Evolutionary conservation across 2,329 filamentous ascomycete genomes (phyloP), one percentile per base, ranked within the genome.

Genomic region (Fusarium zealandicum): DNA sequence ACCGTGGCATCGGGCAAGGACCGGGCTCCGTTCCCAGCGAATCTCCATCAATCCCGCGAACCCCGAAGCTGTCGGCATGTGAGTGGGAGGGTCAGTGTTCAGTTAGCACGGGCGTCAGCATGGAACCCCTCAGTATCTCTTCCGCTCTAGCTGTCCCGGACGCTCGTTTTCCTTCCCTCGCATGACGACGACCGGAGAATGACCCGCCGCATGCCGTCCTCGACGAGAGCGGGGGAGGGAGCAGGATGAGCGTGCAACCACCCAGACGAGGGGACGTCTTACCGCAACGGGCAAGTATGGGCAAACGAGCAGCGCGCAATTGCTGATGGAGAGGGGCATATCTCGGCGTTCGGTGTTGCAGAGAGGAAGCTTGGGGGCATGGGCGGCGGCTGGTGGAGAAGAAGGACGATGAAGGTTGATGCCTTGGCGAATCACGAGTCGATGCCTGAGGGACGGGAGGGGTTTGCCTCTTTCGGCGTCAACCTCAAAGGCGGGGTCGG

Each of bases 311-410:
- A 25, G 28, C 12, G 38, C 10, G 28, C 28, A 31, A 3, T 31
- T 16, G 22, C 25, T 30, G 22, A 28, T 27, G 7, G 43, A 38
- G 47, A 50, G 67, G 67, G 67, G 57, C 58, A 66, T 70, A 68
- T 69, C 62, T 70, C 67, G 67, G 67, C 47, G 54, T 70, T 70
- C 67, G 67, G 67, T 16, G 58, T 65, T 59, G 48, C 20, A 28
- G 47, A 22, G 12, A 16, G 37, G 38, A 25, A 43, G 57, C 42
- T 37, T 50, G 42, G 54, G 48, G 22, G 22, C 18, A 44, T 39
- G 40, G n/a, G n/a, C n/a, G n/a, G 52, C 39, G 56, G 38, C 14
- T 45, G 51, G 41, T 45, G 38, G 20, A 28, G 33, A 49, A 41
- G 41, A 41, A 33, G 32, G 17, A 51, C 42, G 56, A n/a, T n/a